phyloP scores from a whole-genome alignment of 495 filamentous ascomycete species.

The Platismatia glauca region DNA sequence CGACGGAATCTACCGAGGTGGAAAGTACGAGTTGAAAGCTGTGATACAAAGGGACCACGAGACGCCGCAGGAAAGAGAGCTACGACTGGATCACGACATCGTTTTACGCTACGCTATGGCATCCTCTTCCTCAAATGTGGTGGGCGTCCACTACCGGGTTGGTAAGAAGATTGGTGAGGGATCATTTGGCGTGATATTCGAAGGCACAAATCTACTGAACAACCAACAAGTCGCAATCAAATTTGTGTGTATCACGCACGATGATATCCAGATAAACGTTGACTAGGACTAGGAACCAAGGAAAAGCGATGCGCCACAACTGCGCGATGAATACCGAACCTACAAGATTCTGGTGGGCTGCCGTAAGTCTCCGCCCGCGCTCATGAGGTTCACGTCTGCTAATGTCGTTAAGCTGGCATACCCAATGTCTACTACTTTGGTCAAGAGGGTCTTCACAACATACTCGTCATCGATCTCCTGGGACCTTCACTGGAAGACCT shows the following conservation, averaged over 20 bases:
- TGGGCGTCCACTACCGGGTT: conserved; percentile 97
- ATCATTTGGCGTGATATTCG: conserved; percentile 98
- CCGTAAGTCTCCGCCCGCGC: conserved; percentile 59
- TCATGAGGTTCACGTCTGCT: conserved; percentile 8
- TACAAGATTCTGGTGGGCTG: conserved; percentile 99
- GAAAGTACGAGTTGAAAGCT: not conserved
- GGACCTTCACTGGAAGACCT: conserved; percentile 95
- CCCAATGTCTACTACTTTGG: conserved; percentile 99
- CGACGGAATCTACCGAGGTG: not conserved
- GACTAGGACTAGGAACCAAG: conserved; percentile 68
- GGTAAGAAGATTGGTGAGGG: conserved; percentile 99
- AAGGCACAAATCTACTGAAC: conserved; percentile 97
- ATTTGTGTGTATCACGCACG: conserved; percentile 60
- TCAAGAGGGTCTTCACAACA: conserved; percentile 98
- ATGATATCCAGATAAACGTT: conserved; percentile 4
- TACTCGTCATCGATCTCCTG: conserved; percentile 95
- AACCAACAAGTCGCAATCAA: conserved; percentile 99
- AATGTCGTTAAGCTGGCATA: conserved; percentile 64
- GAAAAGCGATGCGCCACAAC: conserved; percentile 96
- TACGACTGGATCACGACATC: not conserved
- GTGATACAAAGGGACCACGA: not conserved
- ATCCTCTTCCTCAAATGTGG: conserved; percentile 93
- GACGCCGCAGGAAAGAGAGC: not conserved
- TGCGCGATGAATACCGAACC: conserved; percentile 97
- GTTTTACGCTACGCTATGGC: conserved; percentile 49